Evolutionary conservation across 495 filamentous ascomycete genomes (phyloP), one percentile per base, ranked within the genome.

Genomic region (Lasiosphaeria ovina): DNA sequence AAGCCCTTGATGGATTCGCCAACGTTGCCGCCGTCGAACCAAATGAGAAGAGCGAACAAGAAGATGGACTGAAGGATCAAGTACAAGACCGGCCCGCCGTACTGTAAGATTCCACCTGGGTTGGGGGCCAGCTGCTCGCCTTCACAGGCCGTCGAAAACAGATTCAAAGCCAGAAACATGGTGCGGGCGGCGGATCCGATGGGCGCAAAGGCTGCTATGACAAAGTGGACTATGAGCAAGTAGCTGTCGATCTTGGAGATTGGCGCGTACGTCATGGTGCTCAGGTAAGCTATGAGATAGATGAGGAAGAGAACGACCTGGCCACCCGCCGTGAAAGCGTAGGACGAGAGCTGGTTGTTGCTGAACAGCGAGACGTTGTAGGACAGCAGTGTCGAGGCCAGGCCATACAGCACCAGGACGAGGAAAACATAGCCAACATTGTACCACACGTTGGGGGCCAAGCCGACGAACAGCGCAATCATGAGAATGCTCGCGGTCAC

Each of bases 21-120:
- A 14, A 77, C 77, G 36, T 80, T 83, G 24, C 86, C 89, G 53
- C 83, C 83, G 62, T 95, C 92, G 59, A 83, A 77, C 81, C 87
- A 90, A 32, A 96, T 70, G 1, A 94, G 79, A 33, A 89, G 62
- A 3, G 73, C 70, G 63, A 92, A 89, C 3, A 93, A 78, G 33
- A 88, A 36, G 31, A 89, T 66, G 0, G 81, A 81, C 66, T 96
- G 91, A 0, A 85, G 35, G 50, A 91, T 80, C 14, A 94, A 79
- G 63, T 93, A 92, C 4, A 89, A 69, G 54, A 96, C 91, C 3
- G 91, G 89, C 0, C 87, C 87, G 50, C 91, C 91, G 67, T 89
- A 96, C 48, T 89, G 78, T 2, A 78, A 79, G 51, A 94, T 85
- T 3, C 77, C 83, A 6, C 85, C 91, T 0, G 90, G 88, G 68